These are phyloP conservation scores for Bothia castanella DNA, from an alignment of 1,284 basidiomycete genomes.

Conservation along the genomic window DNA sequence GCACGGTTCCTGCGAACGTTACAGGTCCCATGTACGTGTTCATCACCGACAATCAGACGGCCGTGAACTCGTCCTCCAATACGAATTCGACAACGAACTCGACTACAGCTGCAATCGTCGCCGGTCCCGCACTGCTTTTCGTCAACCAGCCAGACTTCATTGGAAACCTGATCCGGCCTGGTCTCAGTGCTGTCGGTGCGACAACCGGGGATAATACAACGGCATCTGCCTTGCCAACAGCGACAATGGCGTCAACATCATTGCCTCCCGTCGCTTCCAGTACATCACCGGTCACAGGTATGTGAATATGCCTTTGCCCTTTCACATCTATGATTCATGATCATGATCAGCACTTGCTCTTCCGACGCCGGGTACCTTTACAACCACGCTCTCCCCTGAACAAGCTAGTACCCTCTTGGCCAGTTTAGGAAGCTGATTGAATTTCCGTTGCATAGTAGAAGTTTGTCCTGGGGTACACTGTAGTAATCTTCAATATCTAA, in stretches of 20 bases:
- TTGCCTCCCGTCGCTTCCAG: conserved; percentile 36
- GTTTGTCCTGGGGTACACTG: conserved; percentile 5
- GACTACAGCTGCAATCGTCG: conserved; percentile 43
- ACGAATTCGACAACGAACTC: conserved; percentile 26
- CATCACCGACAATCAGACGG: conserved; percentile 58
- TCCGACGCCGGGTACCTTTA: neutral
- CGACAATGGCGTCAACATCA: conserved; percentile 6
- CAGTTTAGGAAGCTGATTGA: conserved; percentile 7
- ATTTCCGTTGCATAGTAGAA: neutral
- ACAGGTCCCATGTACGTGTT: conserved; percentile 72
- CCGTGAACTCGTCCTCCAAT: conserved; percentile 23
- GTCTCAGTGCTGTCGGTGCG: neutral
- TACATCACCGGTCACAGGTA: conserved; percentile 43
- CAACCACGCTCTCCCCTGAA: conserved; percentile 12
- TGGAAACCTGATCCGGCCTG: conserved; percentile 42
- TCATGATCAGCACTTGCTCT: neutral
- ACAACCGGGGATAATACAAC: neutral
- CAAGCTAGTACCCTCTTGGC: conserved; percentile 18
- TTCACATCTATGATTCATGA: neutral
- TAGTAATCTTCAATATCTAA: conserved; percentile 7
- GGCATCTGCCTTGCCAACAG: conserved; percentile 5
- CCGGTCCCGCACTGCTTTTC: conserved; percentile 69
- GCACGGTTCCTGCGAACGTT: conserved; percentile 59
- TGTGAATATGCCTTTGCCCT: neutral
- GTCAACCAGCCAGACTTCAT: conserved; percentile 52